Base-by-base conservation (phyloP, 768 basidiomycete genomes). In the Leccinum truebloodii region DNA sequence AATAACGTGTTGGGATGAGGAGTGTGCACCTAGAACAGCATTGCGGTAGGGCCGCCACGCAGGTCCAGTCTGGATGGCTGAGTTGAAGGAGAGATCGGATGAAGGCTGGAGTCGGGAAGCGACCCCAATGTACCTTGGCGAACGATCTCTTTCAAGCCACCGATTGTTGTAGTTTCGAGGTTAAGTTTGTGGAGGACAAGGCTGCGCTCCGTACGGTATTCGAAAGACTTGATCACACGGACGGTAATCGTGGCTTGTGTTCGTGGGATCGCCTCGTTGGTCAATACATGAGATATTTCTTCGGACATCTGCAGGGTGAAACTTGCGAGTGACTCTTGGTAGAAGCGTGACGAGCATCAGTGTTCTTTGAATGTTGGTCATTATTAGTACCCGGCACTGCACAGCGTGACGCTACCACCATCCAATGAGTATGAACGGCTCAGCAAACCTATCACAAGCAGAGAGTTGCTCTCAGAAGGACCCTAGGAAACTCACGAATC, bases 161-260 rank as follows among this genome's bases (percentile, higher is more conserved):
- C 87, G 24, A 95, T 88, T 2, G 94, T 94, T n/a, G 83, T 87
- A 2, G 78, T 79, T 65, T 87, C 85, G 62, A 97, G 85, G 71
- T 99, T 86, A 62, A 95, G 68, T 65, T 89, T 80, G 69, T 87
- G 90, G 54, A 98, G 80, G 55, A 99, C 88, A 64, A 98, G 82
- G 70, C 85, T 88, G 66, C 88, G 89, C 71, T 94, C 90, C 57
- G 95, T 98, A 58, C 96, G 85, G 74, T 86, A 98, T 70, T 86
- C 87, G 73, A 99, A 96, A 20, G 92, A 94, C 72, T 99, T 99
- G 78, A 99, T 92, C 63, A 98, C 82, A 34, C 96, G 87, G 53
- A 98, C 74, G 7, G 96, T 98, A 59, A 98, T 77, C 5, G 93
- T 94, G 22, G 94, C 93, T 62, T 86, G 80, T 3, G 89, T 88